These are phyloP conservation scores for Marasmius sp. DNA, from an alignment of 1,284 basidiomycete species.

Conservation along the genomic window DNA sequence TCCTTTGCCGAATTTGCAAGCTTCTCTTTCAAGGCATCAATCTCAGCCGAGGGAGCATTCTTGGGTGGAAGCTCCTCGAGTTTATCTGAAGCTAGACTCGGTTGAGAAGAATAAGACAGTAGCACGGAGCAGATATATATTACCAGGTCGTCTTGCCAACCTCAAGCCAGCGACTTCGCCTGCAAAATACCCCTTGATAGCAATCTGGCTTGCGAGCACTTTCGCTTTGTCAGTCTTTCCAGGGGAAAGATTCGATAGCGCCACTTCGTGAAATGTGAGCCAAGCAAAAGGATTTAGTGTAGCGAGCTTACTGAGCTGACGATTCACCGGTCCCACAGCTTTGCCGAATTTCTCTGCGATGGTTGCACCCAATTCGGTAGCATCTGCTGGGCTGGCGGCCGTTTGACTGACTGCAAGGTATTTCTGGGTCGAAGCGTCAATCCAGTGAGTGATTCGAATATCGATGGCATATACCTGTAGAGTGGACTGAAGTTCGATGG, in stretches of 20 bases:
- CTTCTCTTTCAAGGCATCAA: conserved; percentile 68
- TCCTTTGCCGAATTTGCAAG: conserved; percentile 68
- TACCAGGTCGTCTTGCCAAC: conserved; percentile 57
- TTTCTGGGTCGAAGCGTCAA: conserved; percentile 49
- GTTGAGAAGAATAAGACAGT: neutral
- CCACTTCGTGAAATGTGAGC: conserved; percentile 40
- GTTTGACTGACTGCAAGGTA: conserved; percentile 79
- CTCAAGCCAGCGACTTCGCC: conserved; percentile 86
- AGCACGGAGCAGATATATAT: neutral
- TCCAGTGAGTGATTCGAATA: neutral
- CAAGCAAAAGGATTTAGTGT: neutral
- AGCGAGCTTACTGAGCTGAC: conserved; percentile 65
- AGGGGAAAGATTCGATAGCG: conserved; percentile 55
- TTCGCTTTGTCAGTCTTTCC: conserved; percentile 78
- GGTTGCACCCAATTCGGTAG: conserved; percentile 87
- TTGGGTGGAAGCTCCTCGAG: conserved; percentile 64
- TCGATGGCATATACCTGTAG: conserved; percentile 61
- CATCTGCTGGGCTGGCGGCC: conserved; percentile 56
- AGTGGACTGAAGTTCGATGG: conserved; percentile 90
- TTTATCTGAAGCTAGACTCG: conserved; percentile 45
- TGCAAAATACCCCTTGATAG: conserved; percentile 82
- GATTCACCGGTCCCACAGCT: conserved; percentile 75
- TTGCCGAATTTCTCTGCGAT: conserved; percentile 85
- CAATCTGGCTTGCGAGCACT: conserved; percentile 75
- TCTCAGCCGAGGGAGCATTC: conserved; percentile 55